phyloP scores from a whole-genome alignment of 2,329 filamentous ascomycete genomes.

The Cercospora citrullina region DNA sequence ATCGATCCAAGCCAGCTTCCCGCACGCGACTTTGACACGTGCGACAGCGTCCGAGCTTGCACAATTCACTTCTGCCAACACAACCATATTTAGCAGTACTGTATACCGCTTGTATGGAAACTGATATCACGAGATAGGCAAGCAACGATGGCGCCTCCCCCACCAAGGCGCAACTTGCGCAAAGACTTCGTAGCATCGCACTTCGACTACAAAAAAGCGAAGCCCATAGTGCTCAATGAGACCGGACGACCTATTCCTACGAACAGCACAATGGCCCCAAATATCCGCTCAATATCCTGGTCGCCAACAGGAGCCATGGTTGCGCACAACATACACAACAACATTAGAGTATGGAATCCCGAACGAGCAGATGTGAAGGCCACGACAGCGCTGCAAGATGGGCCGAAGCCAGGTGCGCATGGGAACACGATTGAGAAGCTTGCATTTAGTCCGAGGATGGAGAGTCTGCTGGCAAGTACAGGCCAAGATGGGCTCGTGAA shows the following conservation, averaged over 20 bases:
- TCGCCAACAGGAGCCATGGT: slow-evolving; percentile 81
- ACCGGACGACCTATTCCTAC: slow-evolving; percentile 31
- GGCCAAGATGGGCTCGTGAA: slow-evolving; percentile 72
- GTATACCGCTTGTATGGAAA: background rate
- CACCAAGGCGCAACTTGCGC: slow-evolving; percentile 58
- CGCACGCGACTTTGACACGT: slow-evolving; percentile 4
- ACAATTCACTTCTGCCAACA: background rate
- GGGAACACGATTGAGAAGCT: slow-evolving; percentile 68
- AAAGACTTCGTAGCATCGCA: slow-evolving; percentile 69
- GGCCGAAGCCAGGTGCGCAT: slow-evolving; percentile 31
- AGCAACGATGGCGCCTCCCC: slow-evolving; percentile 41
- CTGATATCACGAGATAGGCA: background rate
- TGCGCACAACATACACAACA: slow-evolving; percentile 74
- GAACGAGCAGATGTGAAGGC: slow-evolving; percentile 72
- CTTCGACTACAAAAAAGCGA: slow-evolving; percentile 60
- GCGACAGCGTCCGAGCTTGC: background rate
- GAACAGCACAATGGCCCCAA: slow-evolving; percentile 33
- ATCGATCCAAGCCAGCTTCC: background rate
- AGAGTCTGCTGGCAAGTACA: slow-evolving; percentile 74
- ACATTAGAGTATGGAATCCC: slow-evolving; percentile 77
- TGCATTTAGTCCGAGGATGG: slow-evolving; percentile 74
- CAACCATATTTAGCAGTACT: background rate
- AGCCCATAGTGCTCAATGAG: slow-evolving; percentile 66
- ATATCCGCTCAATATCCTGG: slow-evolving; percentile 65
- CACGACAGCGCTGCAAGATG: slow-evolving; percentile 68